Conservation (phyloP, 2,329 filamentous ascomycete genomes). For the Cytospora schulzeri region DNA sequence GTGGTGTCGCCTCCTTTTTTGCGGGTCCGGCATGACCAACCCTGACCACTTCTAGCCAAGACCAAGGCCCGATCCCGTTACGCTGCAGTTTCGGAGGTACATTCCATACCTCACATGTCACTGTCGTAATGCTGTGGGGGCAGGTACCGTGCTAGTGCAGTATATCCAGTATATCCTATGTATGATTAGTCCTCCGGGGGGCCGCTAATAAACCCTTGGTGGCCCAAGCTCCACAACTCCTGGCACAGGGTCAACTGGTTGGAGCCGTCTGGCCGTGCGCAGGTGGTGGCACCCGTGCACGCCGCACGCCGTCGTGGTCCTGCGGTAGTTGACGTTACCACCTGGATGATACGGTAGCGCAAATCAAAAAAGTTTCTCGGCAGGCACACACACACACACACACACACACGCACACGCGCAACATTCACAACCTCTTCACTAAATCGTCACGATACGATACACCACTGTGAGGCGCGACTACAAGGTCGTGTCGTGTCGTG, state of each 20-base stretch:
- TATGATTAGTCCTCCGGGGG: background rate
- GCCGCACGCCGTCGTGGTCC: background rate
- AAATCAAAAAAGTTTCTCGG: constrained; percentile 16
- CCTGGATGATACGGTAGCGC: background rate
- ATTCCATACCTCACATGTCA: background rate
- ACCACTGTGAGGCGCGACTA: background rate
- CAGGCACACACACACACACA: constrained; percentile 13
- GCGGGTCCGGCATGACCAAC: constrained; percentile 11
- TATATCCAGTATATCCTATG: background rate
- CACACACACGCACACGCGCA: background rate
- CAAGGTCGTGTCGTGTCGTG: background rate
- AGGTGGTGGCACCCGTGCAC: background rate
- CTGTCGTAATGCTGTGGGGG: background rate
- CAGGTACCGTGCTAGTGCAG: background rate
- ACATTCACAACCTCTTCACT: background rate
- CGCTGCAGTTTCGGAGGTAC: constrained; percentile 15
- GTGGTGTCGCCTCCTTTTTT: constrained; percentile 23
- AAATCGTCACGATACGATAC: constrained; percentile 1
- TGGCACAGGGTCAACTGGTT: no score
- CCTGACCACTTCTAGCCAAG: background rate
- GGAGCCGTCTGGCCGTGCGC: background rate
- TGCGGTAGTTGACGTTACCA: background rate
- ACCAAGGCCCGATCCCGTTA: constrained; percentile 6
- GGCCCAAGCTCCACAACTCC: background rate
- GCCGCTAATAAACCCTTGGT: constrained; percentile 11